These are phyloP conservation scores for Daldinia grandis DNA, from an alignment of 495 filamentous ascomycete species.

Conservation along the genomic window DNA sequence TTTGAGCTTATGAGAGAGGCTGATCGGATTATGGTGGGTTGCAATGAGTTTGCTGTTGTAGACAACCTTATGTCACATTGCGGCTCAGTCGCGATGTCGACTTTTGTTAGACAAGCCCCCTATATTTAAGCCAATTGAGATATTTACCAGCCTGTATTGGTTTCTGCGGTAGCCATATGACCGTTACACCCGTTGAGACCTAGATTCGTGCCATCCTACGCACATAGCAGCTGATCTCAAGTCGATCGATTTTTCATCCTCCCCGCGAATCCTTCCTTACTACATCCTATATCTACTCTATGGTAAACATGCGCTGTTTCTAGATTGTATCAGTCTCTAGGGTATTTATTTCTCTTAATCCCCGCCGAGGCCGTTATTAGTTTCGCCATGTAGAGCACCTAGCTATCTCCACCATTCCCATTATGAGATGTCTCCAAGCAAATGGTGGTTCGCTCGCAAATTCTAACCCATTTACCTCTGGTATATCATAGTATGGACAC, in stretches of 20 bases:
- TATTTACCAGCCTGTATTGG: conserved; percentile 6
- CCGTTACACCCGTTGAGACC: conserved; percentile 11
- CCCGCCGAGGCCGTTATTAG: background rate
- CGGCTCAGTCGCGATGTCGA: conserved; percentile 8
- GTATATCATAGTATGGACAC: background rate
- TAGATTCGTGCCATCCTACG: background rate
- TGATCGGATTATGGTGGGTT: background rate
- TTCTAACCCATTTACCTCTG: background rate
- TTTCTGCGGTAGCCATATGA: conserved; percentile 3
- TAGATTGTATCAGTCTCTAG: conserved; percentile 13
- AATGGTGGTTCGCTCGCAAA: background rate
- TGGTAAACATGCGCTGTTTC: conserved; percentile 17
- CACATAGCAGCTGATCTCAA: conserved; percentile 19
- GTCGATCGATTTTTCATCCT: conserved; percentile 35
- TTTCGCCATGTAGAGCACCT: background rate
- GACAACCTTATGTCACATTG: conserved; percentile 5
- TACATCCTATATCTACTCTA: conserved; percentile 16
- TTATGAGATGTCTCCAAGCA: conserved; percentile 3
- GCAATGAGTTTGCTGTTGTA: background rate
- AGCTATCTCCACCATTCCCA: background rate
- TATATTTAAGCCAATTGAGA: background rate
- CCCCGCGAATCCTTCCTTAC: conserved; percentile 38
- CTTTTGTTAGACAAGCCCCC: conserved; percentile 3
- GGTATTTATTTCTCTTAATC: conserved; percentile 2
- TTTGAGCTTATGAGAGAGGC: background rate